Conservation (phyloP, 2,329 filamentous ascomycete species). For the Fusarium algeriense region DNA sequence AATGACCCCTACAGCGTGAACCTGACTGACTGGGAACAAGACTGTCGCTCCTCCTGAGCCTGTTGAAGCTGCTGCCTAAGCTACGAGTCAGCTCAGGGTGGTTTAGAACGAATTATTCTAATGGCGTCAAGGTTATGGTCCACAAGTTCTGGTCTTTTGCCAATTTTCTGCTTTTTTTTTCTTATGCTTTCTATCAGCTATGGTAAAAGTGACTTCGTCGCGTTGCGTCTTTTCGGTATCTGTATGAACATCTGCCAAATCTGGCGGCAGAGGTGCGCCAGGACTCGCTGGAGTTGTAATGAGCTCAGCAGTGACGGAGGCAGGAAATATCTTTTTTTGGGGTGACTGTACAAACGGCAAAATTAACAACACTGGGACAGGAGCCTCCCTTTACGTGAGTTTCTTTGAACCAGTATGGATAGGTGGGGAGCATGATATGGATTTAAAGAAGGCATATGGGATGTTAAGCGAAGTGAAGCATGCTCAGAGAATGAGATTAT, state of each 20-base stretch:
- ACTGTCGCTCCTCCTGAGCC: conserved; percentile 50
- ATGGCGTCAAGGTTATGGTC: conserved; percentile 47
- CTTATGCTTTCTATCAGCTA: conserved; percentile 26
- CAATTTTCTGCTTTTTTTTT: conserved; percentile 34
- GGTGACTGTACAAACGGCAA: conserved; percentile 43
- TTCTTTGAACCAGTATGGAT: conserved; percentile 20
- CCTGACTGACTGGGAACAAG: conserved; percentile 35
- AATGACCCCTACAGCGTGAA: neutral
- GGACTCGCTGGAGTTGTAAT: conserved; percentile 27
- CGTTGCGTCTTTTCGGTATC: conserved; percentile 36
- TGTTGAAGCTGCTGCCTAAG: conserved; percentile 55
- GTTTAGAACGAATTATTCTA: conserved; percentile 45
- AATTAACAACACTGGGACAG: conserved; percentile 26
- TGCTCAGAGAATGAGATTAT: conserved; percentile 34
- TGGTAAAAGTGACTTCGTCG: conserved; percentile 46
- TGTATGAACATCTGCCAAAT: conserved; percentile 48
- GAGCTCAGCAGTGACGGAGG: conserved; percentile 27
- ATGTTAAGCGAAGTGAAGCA: neutral
- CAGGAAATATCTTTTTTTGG: conserved; percentile 30
- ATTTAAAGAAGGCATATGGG: conserved; percentile 20
- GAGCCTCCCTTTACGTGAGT: conserved; percentile 7
- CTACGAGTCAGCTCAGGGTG: conserved; percentile 24
- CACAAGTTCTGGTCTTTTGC: conserved; percentile 43
- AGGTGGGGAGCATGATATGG: conserved; percentile 20
- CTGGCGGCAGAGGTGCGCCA: conserved; percentile 32